Percentiles rank a stretch among this genome's conserved stretches.
Conservation (phyloP, 1,284 basidiomycete species). For the Heliocybe sulcata region DNA sequence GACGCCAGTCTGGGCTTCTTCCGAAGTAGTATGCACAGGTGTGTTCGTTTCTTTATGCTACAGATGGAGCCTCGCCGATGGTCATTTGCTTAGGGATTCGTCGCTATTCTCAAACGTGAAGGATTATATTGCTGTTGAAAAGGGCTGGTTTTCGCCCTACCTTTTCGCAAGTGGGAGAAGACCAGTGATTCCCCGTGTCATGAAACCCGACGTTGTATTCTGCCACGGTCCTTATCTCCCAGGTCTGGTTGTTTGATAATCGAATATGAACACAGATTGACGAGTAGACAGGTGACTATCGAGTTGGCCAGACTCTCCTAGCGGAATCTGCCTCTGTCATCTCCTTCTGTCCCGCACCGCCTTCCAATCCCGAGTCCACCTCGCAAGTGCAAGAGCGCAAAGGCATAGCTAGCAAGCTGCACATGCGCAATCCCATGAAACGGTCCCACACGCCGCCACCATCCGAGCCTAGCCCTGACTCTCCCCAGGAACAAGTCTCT, state of each 20-base stretch:
- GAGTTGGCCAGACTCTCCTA: constrained; percentile 49
- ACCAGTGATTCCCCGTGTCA: constrained; percentile 51
- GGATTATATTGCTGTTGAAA: constrained; percentile 55
- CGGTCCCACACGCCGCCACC: constrained; percentile 45
- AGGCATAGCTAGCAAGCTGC: constrained; percentile 9
- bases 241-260: constrained; percentile 21
- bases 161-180: constrained; percentile 53
- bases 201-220: constrained; percentile 62
- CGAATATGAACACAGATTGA: neutral
- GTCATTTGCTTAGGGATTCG: constrained; percentile 28
- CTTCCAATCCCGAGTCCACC: constrained; percentile 12
- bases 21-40: constrained; percentile 51
- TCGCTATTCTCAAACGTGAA: constrained; percentile 53
- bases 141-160: constrained; percentile 64
- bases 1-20: constrained; percentile 59
- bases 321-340: constrained; percentile 46
- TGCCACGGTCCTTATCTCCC: constrained; percentile 57
- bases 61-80: neutral
- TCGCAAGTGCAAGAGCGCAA: neutral
- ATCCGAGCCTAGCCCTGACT: constrained; percentile 32
- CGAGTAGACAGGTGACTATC: constrained; percentile 41
- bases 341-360: constrained; percentile 29
- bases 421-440: constrained; percentile 30
- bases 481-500: constrained; percentile 30
- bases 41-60: constrained; percentile 13